These are phyloP conservation scores for Kodamaea kakaduensis DNA, from an alignment of 805 yeast genomes.

Conservation along the genomic window DNA sequence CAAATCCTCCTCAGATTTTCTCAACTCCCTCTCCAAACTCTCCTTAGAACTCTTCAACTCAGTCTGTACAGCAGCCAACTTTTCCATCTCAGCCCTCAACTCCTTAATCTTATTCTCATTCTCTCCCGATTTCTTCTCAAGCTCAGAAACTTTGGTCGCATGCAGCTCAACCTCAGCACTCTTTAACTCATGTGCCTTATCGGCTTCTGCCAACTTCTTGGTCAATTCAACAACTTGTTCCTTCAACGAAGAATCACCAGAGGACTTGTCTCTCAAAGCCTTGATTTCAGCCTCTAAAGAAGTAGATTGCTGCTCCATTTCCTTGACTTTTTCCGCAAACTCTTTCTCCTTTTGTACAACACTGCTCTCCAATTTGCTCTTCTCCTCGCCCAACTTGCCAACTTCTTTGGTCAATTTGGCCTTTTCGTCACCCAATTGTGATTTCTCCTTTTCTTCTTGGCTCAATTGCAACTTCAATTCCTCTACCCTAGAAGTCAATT, in stretches of 20 bases:
- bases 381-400: slow-evolving; percentile 2
- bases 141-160: background rate
- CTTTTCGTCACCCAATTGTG: too few relatives aligned
- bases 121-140: background rate
- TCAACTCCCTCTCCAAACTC: background rate
- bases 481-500: background rate
- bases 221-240: slow-evolving; percentile 1
- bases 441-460: background rate
- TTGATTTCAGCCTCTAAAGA: slow-evolving; percentile 4
- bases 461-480: background rate
- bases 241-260: background rate
- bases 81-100: background rate
- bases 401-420: slow-evolving; percentile 3
- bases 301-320: too few relatives aligned
- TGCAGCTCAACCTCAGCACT: background rate
- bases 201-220: background rate
- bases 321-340: background rate
- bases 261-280: slow-evolving; percentile 1
- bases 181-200: background rate
- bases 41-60: background rate
- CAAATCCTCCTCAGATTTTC: background rate
- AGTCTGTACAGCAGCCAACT: background rate
- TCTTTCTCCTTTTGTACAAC: background rate
- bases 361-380: slow-evolving; percentile 1
- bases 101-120: background rate